A percentile compares a stretch with the other conserved stretches of the same genome.
These are phyloP conservation scores for Aspergillus tubingensis DNA, from an alignment of 2,329 filamentous ascomycete genomes.

Conservation along the genomic window DNA sequence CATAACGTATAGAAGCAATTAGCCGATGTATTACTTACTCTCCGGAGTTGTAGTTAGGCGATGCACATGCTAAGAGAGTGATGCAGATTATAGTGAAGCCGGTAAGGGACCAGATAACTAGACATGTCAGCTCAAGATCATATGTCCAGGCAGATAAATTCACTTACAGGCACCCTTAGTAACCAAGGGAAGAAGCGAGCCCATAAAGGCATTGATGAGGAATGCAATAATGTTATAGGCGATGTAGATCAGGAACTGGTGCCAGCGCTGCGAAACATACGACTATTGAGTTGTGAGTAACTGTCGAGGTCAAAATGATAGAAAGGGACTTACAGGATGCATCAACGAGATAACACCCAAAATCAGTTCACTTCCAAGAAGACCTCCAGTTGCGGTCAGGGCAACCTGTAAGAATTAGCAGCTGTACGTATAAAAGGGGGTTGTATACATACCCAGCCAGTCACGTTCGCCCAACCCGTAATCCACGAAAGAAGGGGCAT, in stretches of 20 bases:
- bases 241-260: constrained; percentile 73
- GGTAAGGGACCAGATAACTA: constrained; percentile 66
- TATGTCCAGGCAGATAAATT: neutral
- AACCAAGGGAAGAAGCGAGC: constrained; percentile 62
- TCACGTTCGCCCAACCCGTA: constrained; percentile 69
- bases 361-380: constrained; percentile 68
- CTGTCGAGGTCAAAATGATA: neutral
- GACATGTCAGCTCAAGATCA: neutral
- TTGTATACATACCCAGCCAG: constrained; percentile 62
- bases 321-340: constrained; percentile 45
- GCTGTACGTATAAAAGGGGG: neutral
- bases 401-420: constrained; percentile 44
- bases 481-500: constrained; percentile 67
- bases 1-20: neutral
- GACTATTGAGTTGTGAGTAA: constrained; percentile 14
- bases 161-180: constrained; percentile 63
- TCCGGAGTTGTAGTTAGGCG: constrained; percentile 65
- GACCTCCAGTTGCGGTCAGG: constrained; percentile 66
- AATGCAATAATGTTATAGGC: constrained; percentile 64
- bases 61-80: constrained; percentile 65
- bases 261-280: constrained; percentile 64
- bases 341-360: constrained; percentile 65
- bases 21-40: constrained; percentile 49
- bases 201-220: constrained; percentile 66
- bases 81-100: constrained; percentile 72